A percentile compares a stretch with the other conserved stretches of the same genome.
phyloP scores from a whole-genome alignment of 169 alveolate genomes.

The Babesia bigemina region DNA sequence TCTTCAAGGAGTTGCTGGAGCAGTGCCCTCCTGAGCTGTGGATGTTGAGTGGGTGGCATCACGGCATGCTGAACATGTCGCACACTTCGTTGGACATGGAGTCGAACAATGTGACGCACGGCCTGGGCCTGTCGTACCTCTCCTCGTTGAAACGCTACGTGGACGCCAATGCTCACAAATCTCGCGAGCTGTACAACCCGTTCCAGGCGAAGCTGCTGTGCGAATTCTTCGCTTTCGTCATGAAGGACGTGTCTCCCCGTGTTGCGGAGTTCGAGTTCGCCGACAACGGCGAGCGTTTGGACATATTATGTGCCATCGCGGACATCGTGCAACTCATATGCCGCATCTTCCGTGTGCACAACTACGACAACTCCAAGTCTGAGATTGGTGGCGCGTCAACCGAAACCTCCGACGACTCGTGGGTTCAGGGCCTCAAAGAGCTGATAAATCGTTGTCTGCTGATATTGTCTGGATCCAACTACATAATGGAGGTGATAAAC shows the following conservation, averaged over 20 bases:
- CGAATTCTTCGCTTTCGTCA: conserved; percentile 12
- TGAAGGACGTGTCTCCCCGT: conserved; percentile 13
- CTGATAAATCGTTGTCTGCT: conserved; percentile 21
- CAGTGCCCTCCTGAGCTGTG: conserved; percentile 47
- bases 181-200: conserved; percentile 18
- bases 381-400: neutral
- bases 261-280: conserved; percentile 21
- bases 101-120: conserved; percentile 31
- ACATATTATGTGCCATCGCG: neutral
- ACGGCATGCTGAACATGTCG: conserved; percentile 45
- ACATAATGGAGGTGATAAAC: conserved; percentile 21
- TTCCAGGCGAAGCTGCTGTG: conserved; percentile 40
- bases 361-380: conserved; percentile 27
- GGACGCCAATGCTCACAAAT: neutral
- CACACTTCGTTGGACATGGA: conserved; percentile 44
- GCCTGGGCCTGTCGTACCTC: conserved; percentile 19
- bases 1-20: conserved; percentile 30
- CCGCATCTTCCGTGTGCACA: conserved; percentile 34
- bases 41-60: conserved; percentile 48
- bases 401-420: neutral
- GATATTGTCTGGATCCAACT: conserved; percentile 30
- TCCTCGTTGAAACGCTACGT: conserved; percentile 6
- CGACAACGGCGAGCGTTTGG: conserved; percentile 19
- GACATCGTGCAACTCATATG: conserved; percentile 22
- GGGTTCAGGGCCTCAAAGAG: conserved; percentile 39